Percentiles rank a stretch among this genome's conserved stretches.
Evolutionary conservation across 1,139 yeast genomes (phyloP).

Genomic region (Scheffersomyces illinoinensis): DNA sequence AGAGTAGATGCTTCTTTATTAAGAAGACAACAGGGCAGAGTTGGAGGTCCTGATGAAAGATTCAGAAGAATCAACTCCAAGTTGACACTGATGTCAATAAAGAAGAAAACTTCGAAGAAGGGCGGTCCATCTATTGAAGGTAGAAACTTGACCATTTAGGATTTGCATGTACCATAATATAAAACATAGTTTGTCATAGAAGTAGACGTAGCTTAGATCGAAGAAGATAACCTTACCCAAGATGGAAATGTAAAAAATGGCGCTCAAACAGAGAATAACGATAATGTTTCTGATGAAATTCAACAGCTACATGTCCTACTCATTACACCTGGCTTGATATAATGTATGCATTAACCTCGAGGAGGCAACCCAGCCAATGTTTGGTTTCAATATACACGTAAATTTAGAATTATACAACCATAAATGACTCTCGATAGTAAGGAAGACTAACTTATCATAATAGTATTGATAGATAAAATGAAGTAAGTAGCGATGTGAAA

Average conservation of each 20-base stretch:
- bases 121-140: slow-evolving; percentile 84
- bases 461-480: not conserved
- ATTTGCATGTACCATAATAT: slow-evolving; percentile 4
- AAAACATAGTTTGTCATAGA: not conserved
- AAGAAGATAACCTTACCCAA: not conserved
- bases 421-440: not conserved
- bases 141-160: slow-evolving; percentile 52
- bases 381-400: slow-evolving; percentile 23
- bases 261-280: not conserved
- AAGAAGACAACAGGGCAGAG: slow-evolving; percentile 36
- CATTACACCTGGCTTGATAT: not conserved
- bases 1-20: slow-evolving; percentile 55
- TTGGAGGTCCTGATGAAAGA: slow-evolving; percentile 71
- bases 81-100: slow-evolving; percentile 46
- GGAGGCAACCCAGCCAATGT: slow-evolving; percentile 7
- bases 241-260: not conserved
- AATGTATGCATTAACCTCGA: slow-evolving; percentile 19
- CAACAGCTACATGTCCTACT: not conserved
- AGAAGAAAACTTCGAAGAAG: slow-evolving; percentile 51
- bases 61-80: slow-evolving; percentile 70
- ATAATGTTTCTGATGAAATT: not conserved
- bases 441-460: not conserved
- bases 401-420: slow-evolving; percentile 8
- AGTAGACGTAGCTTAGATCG: not conserved
- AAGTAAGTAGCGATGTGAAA: not conserved